These are phyloP conservation scores for Dendrobium huoshanense DNA, from an alignment of 106 monocot species.

Conservation along the genomic window DNA sequence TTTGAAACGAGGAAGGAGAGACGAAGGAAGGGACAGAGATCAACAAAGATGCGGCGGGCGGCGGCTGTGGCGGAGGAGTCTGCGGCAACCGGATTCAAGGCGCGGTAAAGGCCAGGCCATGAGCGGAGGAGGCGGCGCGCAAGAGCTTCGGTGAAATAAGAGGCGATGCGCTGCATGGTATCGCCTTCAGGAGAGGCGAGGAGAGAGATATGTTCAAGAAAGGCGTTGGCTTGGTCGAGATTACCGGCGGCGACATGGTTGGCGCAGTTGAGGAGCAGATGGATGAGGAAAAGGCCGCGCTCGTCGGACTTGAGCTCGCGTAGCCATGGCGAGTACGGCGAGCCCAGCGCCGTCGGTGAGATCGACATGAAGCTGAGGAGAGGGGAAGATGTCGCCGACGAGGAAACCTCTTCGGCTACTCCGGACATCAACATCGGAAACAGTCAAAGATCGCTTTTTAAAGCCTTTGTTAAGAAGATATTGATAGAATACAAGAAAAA, in stretches of 20 bases:
- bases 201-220: conserved; percentile 53
- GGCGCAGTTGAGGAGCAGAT: conserved; percentile 72
- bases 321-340: conserved; percentile 21
- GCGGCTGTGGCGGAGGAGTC: neutral
- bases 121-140: conserved; percentile 43
- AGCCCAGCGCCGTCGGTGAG: conserved; percentile 22
- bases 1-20: conserved; percentile 36
- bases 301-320: conserved; percentile 62
- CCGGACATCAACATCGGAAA: neutral
- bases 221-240: conserved; percentile 47
- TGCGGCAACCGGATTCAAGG: conserved; percentile 13
- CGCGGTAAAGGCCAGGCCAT: conserved; percentile 41
- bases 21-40: conserved; percentile 44
- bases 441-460: neutral
- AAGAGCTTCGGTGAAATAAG: conserved; percentile 59
- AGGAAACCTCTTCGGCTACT: conserved; percentile 29
- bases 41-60: conserved; percentile 28
- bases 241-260: conserved; percentile 36
- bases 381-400: conserved; percentile 39
- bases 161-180: conserved; percentile 68
- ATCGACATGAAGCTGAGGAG: conserved; percentile 40
- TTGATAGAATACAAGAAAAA: neutral
- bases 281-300: conserved; percentile 63
- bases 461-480: too few species aligned
- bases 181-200: conserved; percentile 60